Evolutionary conservation across 345 rosid species (phyloP), one percentile per base, ranked within the genome.

Genomic region (Brassica carinata): DNA sequence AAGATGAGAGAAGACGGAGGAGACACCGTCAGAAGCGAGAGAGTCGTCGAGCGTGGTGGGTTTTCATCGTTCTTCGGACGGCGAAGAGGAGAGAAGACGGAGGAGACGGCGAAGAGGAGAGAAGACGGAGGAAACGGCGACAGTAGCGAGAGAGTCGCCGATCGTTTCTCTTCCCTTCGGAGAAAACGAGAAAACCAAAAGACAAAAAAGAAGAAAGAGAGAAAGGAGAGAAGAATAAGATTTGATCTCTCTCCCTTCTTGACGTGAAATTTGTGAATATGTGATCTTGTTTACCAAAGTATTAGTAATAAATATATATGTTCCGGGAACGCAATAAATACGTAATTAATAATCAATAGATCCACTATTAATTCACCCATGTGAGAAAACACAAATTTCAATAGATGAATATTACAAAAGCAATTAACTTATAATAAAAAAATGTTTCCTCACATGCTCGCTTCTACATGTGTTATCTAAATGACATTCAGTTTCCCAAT

Each of bases 331-430:
- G 64, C 57, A 79, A 59, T 73, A 66, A 73, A 73, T 79, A 40
- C 43, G 0, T 66, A 14, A 23, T 59, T 79, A 40, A 58, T 58
- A 57, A 73, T 66, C 14, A 67, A 67, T 61, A 31, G 64, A 74
- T 79, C 78, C 30, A 61, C 69, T 72, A 68, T 79, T 17, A 59
- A 74, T 79, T 73, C 78, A 74, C 61, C 69, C 83, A 79, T 61
- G 78, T 79, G 83, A 67, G 57, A 45, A 69, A 73, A 40, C 70
- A 58, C 27, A 66, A 30, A 19, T 36, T 58, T 73, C 45, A 19
- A 73, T 67, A 43, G 74, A 73, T 65, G 17, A 11, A 67, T 79
- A 73, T 8, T 34, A 79, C 74, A 58, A 43, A 29, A 31, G 19
- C 27, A 43, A 48, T 33, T 48, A 48, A 51, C 69, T 43, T 70